Conservation (phyloP, 768 basidiomycete genomes). For the Psilocybe cubensis region DNA sequence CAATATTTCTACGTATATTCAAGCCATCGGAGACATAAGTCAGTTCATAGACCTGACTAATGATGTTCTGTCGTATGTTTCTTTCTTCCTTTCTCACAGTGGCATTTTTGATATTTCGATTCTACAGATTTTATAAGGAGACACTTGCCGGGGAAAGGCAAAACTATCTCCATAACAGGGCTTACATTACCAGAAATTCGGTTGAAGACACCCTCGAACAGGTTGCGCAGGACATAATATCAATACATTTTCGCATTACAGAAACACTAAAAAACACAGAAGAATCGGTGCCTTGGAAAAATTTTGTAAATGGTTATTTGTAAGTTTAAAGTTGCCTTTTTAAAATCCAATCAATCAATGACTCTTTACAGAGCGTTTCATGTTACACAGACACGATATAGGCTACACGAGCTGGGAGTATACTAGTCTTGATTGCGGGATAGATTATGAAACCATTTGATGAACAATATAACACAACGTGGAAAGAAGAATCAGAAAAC, state of each 20-base stretch:
- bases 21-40: conserved; percentile 1
- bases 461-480: no score
- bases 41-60: conserved; percentile 1
- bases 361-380: not conserved
- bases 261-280: not conserved
- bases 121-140: conserved; percentile 7
- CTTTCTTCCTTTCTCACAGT: not conserved
- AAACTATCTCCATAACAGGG: conserved; percentile 2
- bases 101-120: not conserved
- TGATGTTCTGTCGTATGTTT: conserved; percentile 5
- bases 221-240: not conserved
- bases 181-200: not conserved
- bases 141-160: not conserved
- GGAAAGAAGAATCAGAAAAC: no score
- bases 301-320: conserved; percentile 3
- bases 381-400: not conserved
- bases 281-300: not conserved
- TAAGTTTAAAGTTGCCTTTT: not conserved
- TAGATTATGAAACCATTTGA: no score
- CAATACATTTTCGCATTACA: not conserved
- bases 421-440: no score
- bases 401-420: not conserved
- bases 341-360: not conserved
- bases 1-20: conserved; percentile 2
- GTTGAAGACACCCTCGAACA: not conserved